Evolutionary conservation across 345 rosid species (phyloP), one percentile per base, ranked within the genome.

Genomic region (Alliaria petiolata): DNA sequence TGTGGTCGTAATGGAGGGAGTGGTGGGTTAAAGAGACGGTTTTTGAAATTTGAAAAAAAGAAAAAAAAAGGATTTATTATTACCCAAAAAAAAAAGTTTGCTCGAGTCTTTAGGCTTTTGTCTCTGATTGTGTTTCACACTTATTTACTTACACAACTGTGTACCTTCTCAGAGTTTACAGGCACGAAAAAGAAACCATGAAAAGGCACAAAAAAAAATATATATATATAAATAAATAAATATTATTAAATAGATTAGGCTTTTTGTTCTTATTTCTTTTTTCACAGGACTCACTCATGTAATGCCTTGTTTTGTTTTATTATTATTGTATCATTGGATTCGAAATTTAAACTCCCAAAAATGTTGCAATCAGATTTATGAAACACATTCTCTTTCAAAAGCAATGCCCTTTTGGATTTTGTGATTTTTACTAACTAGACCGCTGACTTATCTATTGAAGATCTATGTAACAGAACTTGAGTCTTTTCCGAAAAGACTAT

Each of bases 31-130:
- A 69, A 69, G 79, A 62, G 75, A 45, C 65, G n/a, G 70, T 69
- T 76, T 76, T 76, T 76, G 79, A 76, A 76, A 76, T 76, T 76
- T 76, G 79, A 76, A 76, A 75, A 66, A 49, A 40, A 0, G 8
- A 19, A 62, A 30, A 51, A 15, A 52, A 33, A 34, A 35, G 7
- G 12, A 14, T 49, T 14, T 36, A 36, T 58, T 58, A 14, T 17
- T 15, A 4, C 2, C 2, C 20, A 8, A 45, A 35, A 12, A 30
- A n/a, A 36, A 50, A 59, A 42, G 54, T 42, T 35, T 76, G 53
- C 70, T 76, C 75, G 70, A 62, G 53, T 69, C 65, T 69, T 69
- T 69, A 69, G 65, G 70, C 79, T 63, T 56, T 69, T 76, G 75
- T 76, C 75, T 14, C 14, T 65, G 52, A 31, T 73, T 55, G 59